These are phyloP conservation scores for Fonsecaea multimorphosa DNA, from an alignment of 2,329 filamentous ascomycete species.

Conservation along the genomic window DNA sequence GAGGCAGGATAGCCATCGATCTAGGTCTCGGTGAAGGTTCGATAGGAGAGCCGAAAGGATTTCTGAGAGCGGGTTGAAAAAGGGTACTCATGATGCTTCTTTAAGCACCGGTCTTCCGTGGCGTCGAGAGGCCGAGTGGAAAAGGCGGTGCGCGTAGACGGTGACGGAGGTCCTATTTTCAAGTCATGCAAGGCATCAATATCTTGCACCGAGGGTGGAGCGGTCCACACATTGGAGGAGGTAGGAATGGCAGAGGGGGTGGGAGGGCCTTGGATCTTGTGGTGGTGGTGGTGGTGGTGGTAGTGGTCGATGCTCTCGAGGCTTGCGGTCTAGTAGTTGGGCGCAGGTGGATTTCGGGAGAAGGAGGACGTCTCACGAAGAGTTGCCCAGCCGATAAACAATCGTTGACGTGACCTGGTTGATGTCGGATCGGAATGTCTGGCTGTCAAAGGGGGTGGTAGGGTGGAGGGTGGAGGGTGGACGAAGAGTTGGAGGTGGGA, in stretches of 20 bases:
- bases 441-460: constrained; percentile 24
- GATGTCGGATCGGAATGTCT: constrained; percentile 31
- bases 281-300: constrained; percentile 11
- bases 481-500: constrained; percentile 21
- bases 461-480: constrained; percentile 25
- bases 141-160: constrained; percentile 18
- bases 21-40: constrained; percentile 32
- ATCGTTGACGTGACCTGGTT: constrained; percentile 23
- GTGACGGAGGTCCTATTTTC: constrained; percentile 33
- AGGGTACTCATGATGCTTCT: constrained; percentile 39
- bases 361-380: constrained; percentile 28
- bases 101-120: constrained; percentile 23
- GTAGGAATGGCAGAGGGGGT: constrained; percentile 7
- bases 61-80: constrained; percentile 36
- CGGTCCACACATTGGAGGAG: constrained; percentile 32
- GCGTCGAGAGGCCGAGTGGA: constrained; percentile 13
- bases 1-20: constrained; percentile 37
- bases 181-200: constrained; percentile 36
- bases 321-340: constrained; percentile 20
- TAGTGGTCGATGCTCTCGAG: constrained; percentile 13
- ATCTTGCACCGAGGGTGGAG: constrained; percentile 33
- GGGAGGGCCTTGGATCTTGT: constrained; percentile 10
- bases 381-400: constrained; percentile 30
- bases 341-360: constrained; percentile 28
- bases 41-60: constrained; percentile 36